Evolutionary conservation across 345 rosid species (phyloP), one percentile per base, ranked within the genome.

Genomic region (Linum tenue): DNA sequence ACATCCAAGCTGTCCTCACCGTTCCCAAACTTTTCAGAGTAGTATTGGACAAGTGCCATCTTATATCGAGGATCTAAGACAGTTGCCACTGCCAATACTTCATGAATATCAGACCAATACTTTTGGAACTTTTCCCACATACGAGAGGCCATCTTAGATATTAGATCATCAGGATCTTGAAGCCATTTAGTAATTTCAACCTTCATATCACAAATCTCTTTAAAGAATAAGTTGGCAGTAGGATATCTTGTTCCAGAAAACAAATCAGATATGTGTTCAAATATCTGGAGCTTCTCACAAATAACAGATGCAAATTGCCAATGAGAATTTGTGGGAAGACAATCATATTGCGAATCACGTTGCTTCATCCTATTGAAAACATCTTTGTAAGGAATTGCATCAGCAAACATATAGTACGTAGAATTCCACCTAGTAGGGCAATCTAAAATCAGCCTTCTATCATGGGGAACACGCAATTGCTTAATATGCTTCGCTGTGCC

Each of bases 401-500:
- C 7, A 44, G 51, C 51, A 2, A 44, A 3, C 10, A 44, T 44
- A 2, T 7, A 3, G 11, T 5, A 44, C 12, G 51, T 44, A 14
- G 51, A 44, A 8, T 44, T 44, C 51, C 51, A 44, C 51, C 51
- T 44, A 2, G 51, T 44, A 2, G 10, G 51, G 11, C 2, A 44
- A 44, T 44, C 10, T 5, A 44, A 8, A 44, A 44, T 14, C 8
- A 44, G 51, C 11, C 11, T 44, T 2, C 12, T 44, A 9, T 44
- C 51, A 44, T 14, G 12, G 12, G 31, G 31, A 22, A 22, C 0
- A 37, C 87, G 10, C 56, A 51, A 51, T 11, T 16, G 31, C 31
- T 22, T 22, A 22, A 22, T 14, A 75, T 59, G 37, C 64, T 83
- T 68, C 63, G 31, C 1, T 22, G 31, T 22, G 31, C 31, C 31